These are phyloP conservation scores for Penicillium herquei DNA, from an alignment of 495 filamentous ascomycete species.

Conservation along the genomic window DNA sequence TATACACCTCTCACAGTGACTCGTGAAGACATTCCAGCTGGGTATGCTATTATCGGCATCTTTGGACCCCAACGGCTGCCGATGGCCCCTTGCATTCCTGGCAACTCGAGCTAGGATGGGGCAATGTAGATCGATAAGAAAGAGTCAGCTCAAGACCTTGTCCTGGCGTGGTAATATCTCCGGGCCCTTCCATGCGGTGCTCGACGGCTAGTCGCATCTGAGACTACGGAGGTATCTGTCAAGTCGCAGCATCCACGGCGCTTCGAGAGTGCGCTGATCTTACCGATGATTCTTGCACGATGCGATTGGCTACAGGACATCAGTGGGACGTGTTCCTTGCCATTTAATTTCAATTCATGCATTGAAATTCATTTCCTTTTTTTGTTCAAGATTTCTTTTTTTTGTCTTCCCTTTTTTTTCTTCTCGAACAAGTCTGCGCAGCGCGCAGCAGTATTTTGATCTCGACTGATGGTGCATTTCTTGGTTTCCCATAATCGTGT, in stretches of 20 bases:
- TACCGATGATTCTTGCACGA: not conserved
- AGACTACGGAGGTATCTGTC: not conserved
- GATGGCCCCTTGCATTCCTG: constrained; percentile 9
- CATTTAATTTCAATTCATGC: constrained; percentile 7
- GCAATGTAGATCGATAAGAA: not conserved
- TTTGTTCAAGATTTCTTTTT: not conserved
- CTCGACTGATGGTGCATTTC: constrained; percentile 7
- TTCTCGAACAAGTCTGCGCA: not conserved
- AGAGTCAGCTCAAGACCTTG: constrained; percentile 4
- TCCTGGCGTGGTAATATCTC: constrained; percentile 15
- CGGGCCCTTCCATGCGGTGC: constrained; percentile 1
- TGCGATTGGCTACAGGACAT: constrained; percentile 14
- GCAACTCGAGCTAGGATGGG: constrained; percentile 1
- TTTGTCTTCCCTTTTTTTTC: not conserved
- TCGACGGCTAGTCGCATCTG: constrained; percentile 20
- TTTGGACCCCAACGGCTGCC: constrained; percentile 12
- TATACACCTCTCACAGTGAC: not conserved
- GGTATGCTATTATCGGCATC: not conserved
- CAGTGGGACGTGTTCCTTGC: constrained; percentile 8
- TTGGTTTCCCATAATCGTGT: constrained; percentile 2
- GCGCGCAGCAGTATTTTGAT: constrained; percentile 6
- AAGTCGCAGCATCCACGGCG: constrained; percentile 10
- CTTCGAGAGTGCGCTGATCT: constrained; percentile 6
- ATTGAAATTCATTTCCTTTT: not conserved
- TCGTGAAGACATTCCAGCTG: not conserved